These are phyloP conservation scores for Cymbidium sinense DNA, from an alignment of 106 monocot genomes.

Conservation along the genomic window DNA sequence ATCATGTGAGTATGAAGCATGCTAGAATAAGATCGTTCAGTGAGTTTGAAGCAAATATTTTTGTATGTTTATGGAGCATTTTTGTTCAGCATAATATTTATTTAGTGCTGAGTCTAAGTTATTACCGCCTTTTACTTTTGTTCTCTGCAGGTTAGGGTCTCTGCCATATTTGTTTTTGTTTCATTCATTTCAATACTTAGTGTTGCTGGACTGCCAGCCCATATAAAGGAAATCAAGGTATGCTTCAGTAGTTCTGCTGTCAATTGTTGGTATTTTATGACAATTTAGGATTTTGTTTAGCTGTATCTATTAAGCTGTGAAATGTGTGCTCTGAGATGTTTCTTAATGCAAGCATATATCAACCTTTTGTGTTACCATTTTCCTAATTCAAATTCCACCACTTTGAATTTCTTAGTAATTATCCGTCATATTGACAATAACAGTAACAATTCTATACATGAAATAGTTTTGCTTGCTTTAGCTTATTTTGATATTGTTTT, in stretches of 20 bases:
- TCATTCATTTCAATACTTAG: conserved; percentile 77
- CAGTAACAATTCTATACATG: too few species aligned
- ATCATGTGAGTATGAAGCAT: background rate
- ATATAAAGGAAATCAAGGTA: conserved; percentile 86
- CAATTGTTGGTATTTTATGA: background rate
- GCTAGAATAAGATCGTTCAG: background rate
- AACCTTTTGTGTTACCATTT: background rate
- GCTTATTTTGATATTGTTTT: background rate
- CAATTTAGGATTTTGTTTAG: background rate
- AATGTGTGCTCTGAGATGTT: background rate
- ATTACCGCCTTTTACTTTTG: conserved; percentile 1
- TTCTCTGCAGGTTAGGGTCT: conserved; percentile 63
- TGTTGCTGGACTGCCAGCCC: conserved; percentile 78
- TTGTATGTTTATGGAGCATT: background rate
- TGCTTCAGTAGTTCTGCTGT: background rate
- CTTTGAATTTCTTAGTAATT: too few species aligned
- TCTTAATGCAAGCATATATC: background rate
- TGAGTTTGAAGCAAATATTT: background rate
- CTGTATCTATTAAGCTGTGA: background rate
- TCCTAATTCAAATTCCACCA: background rate
- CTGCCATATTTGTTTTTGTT: conserved; percentile 83
- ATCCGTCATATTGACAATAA: too few species aligned
- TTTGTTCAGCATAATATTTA: background rate
- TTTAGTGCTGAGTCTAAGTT: background rate
- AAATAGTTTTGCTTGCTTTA: background rate